Base-by-base conservation (phyloP, 169 alveolate genomes). In the Cryptosporidium ryanae region DNA sequence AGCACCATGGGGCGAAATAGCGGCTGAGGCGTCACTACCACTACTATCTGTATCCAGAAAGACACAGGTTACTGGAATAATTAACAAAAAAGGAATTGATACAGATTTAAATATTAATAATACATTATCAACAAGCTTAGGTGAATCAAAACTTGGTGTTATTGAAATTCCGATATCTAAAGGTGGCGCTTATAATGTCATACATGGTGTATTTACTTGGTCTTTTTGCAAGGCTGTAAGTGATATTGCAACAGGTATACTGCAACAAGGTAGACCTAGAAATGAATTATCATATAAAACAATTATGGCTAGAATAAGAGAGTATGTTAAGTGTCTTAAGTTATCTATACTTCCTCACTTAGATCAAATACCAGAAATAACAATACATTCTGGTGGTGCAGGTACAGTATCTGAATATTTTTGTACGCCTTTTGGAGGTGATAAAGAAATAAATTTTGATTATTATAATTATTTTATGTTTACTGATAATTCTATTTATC, bases 161-260 rank as follows among this genome's bases (percentile, higher is more conserved):
- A 49, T 71, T 63, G 82, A 48, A 32, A 70, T 32, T 18, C 66
- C 82, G 18, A 84, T 46, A 23, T 57, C 68, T 15, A 89, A 82
- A 50, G 94, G 89, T 15, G 90, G 93, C 21, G 91, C 84, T 64
- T 90, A 91, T 59, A 90, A 87, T 57, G 84, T 93, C 2, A 82
- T 91, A 29, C 96, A 94, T 61, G 96, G 96, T 10, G 96, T 93
- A 2, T 94, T 94, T 50, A 94, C 96, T 2, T 93, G 94, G 92
- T 92, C 95, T 34, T 91, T 94, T 44, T 76, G 87, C 38, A 76
- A 76, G 27, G 70, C 82, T 91, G 50, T 76, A 21, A 76, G 87
- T 29, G 87, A 76, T 46, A 76, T 93, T 90, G 55, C 92, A 91
- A 63, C 90, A 83, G 66, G 82, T 84, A 34, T 95, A 92, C 82